phyloP scores from a whole-genome alignment of 805 yeast genomes.

The Kluyveromyces starmeri region DNA sequence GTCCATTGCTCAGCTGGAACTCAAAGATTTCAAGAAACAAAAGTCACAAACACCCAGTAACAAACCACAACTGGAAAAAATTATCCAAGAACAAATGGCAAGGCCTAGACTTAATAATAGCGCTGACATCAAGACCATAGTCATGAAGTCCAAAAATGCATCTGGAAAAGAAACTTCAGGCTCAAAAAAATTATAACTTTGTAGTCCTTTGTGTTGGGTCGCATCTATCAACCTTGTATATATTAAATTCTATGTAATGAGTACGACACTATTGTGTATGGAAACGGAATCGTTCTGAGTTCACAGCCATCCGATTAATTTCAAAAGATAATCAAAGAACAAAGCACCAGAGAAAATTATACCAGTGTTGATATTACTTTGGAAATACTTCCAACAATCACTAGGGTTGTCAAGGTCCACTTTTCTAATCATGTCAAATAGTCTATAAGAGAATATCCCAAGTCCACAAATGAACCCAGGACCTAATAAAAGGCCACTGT shows the following conservation, averaged over 20 bases:
- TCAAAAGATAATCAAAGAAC: conserved; percentile 52
- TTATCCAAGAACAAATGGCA: conserved; percentile 13
- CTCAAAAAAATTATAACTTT: no score
- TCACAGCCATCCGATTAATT: conserved; percentile 25
- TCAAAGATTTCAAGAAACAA: conserved; percentile 2
- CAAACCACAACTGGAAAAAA: conserved; percentile 10
- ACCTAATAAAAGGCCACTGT: conserved; percentile 62
- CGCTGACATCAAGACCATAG: conserved; percentile 6
- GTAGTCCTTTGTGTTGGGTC: no score
- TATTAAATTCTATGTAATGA: no score
- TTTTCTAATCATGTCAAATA: conserved; percentile 55
- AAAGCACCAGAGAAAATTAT: conserved; percentile 58
- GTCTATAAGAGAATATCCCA: conserved; percentile 57
- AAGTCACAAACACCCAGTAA: conserved; percentile 2
- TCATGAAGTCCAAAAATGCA: conserved; percentile 6
- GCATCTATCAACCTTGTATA: no score
- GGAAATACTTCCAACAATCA: conserved; percentile 77
- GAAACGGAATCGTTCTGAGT: no score
- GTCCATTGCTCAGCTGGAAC: conserved; percentile 13
- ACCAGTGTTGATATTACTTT: conserved; percentile 70
- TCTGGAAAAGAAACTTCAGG: no score
- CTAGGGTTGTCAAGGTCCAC: conserved; percentile 76
- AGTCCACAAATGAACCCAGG: conserved; percentile 72
- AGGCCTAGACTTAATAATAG: conserved; percentile 13
- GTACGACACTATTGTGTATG: no score